Evolutionary conservation across 2,329 filamentous ascomycete species (phyloP).

Genomic region (Botryotinia calthae): DNA sequence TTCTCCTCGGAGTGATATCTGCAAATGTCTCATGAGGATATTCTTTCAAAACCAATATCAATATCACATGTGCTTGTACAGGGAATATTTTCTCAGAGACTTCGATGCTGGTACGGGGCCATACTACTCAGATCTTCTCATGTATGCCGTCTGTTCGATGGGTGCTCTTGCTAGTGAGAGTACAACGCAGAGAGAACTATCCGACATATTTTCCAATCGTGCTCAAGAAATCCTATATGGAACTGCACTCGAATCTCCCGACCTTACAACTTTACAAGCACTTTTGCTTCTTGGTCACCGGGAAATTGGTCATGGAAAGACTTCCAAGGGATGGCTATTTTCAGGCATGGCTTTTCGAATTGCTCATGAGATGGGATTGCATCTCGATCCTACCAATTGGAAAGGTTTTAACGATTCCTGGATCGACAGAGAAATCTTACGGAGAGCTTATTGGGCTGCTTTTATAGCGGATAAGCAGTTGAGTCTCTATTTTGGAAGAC

Average conservation of each 20-base stretch:
- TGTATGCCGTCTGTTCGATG: conserved; percentile 50
- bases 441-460: conserved; percentile 51
- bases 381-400: conserved; percentile 52
- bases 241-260: conserved; percentile 45
- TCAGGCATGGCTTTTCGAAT: conserved; percentile 53
- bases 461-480: conserved; percentile 52
- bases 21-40: conserved; percentile 46
- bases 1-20: conserved; percentile 46
- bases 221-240: conserved; percentile 47
- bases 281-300: conserved; percentile 47
- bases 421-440: conserved; percentile 48
- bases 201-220: conserved; percentile 46
- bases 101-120: conserved; percentile 47
- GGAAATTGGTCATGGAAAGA: conserved; percentile 48
- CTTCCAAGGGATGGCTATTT: conserved; percentile 51
- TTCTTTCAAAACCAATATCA: conserved; percentile 51
- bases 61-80: conserved; percentile 50
- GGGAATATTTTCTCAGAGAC: conserved; percentile 51
- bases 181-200: conserved; percentile 38
- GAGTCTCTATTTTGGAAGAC: conserved; percentile 51
- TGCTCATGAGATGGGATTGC: conserved; percentile 52
- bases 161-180: conserved; percentile 48
- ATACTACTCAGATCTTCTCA: conserved; percentile 50
- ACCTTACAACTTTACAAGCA: conserved; percentile 48
- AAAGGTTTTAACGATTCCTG: conserved; percentile 42